A percentile compares a stretch with the other conserved stretches of the same genome.
Conservation (phyloP, 768 basidiomycete species). For the Baorangia bicolor region DNA sequence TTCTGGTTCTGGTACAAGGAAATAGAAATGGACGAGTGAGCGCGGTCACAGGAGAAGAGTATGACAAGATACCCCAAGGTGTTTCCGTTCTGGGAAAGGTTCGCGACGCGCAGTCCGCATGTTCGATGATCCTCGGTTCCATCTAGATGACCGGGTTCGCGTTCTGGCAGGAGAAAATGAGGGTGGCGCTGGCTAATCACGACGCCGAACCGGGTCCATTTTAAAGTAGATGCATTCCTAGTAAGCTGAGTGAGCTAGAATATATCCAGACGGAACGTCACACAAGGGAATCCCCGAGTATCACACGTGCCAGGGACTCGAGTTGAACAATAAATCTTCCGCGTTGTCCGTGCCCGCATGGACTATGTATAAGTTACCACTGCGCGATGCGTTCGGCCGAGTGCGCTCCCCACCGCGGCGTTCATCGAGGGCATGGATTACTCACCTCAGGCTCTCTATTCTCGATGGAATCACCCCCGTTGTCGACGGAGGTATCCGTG, state of each 20-base stretch:
- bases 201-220: background rate
- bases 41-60: too few relatives aligned
- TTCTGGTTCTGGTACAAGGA: background rate
- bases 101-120: background rate
- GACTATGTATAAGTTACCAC: background rate
- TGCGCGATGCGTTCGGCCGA: background rate
- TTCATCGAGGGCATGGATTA: background rate
- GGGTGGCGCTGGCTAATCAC: background rate
- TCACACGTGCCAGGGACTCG: background rate
- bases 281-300: too few relatives aligned
- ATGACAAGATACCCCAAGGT: too few relatives aligned
- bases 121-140: too few relatives aligned
- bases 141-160: too few relatives aligned
- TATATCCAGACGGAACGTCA: background rate
- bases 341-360: background rate
- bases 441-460: background rate
- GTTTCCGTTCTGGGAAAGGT: background rate
- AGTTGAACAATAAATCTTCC: background rate
- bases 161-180: background rate
- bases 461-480: background rate
- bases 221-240: background rate
- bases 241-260: background rate
- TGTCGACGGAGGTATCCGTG: background rate
- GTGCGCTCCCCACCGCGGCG: background rate
- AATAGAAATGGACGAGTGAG: background rate